Conservation (phyloP, 805 yeast species). For the Danielia oregonensis region DNA sequence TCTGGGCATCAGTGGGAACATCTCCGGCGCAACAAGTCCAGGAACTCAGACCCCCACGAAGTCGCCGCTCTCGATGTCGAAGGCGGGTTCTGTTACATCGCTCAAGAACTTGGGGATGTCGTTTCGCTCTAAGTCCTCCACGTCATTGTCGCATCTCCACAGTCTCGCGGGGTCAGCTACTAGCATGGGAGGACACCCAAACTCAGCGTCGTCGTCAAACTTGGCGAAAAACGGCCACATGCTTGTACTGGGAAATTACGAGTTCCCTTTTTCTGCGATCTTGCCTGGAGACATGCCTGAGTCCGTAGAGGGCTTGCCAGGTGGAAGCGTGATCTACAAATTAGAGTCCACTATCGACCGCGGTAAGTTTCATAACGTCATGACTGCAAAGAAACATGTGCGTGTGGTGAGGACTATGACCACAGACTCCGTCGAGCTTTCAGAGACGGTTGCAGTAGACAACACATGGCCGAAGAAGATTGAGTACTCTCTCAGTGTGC, state of each 20-base stretch:
- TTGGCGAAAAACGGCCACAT: constrained; percentile 32
- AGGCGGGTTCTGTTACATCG: constrained; percentile 42
- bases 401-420: constrained; percentile 84
- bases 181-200: not conserved
- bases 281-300: constrained; percentile 85
- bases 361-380: constrained; percentile 66
- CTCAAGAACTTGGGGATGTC: constrained; percentile 33
- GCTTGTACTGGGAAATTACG: constrained; percentile 75
- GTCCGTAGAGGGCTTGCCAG: constrained; percentile 84
- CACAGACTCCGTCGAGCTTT: constrained; percentile 79
- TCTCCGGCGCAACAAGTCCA: not conserved
- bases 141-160: constrained; percentile 16
- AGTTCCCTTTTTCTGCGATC: constrained; percentile 81
- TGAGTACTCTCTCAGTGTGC: constrained; percentile 83
- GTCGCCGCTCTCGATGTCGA: constrained; percentile 17
- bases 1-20: not conserved
- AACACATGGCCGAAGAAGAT: constrained; percentile 95
- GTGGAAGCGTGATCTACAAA: constrained; percentile 69
- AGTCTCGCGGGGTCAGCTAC: constrained; percentile 20
- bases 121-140: constrained; percentile 34
- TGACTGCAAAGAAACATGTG: constrained; percentile 65
- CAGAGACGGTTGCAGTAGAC: constrained; percentile 91
- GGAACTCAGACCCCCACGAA: not conserved
- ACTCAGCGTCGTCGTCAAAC: constrained; percentile 22
- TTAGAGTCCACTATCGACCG: constrained; percentile 80